A percentile compares a stretch with the other conserved stretches of the same genome.
phyloP scores from a whole-genome alignment of 495 filamentous ascomycete species.

The Daldinia concentrica region DNA sequence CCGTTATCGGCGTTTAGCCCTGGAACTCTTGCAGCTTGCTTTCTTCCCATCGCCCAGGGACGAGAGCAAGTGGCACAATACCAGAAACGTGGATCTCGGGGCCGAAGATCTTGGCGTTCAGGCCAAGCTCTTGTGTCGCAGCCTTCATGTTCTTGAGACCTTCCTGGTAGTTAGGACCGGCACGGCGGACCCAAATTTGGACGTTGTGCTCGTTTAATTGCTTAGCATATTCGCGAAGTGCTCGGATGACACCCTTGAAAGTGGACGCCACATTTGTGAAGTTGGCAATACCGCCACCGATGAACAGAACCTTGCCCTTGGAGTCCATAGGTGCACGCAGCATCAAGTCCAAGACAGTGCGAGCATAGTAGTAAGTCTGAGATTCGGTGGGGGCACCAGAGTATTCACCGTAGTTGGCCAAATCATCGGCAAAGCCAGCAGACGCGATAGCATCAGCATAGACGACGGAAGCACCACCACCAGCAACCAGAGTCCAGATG shows the following conservation, averaged over 20 bases:
- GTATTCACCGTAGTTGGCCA: constrained; percentile 99
- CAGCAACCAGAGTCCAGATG: constrained; percentile 97
- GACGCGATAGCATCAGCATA: constrained; percentile 99
- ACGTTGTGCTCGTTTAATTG: constrained; percentile 94
- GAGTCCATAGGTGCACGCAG: constrained; percentile 85
- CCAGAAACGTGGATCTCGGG: constrained; percentile 90
- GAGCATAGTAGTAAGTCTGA: constrained; percentile 97
- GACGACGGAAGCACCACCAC: constrained; percentile 99
- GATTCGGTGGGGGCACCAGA: constrained; percentile 97
- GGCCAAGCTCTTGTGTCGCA: constrained; percentile 88
- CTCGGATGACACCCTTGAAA: constrained; percentile 99
- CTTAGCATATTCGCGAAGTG: constrained; percentile 88
- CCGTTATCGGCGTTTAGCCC: constrained; percentile 47
- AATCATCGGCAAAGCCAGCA: constrained; percentile 91
- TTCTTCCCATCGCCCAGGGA: constrained; percentile 64
- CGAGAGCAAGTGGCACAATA: constrained; percentile 70
- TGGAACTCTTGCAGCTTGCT: constrained; percentile 64
- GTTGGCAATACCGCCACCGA: constrained; percentile 99
- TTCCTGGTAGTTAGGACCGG: constrained; percentile 99
- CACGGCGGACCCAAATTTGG: constrained; percentile 99
- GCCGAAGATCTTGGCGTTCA: constrained; percentile 96
- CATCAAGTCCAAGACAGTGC: constrained; percentile 97
- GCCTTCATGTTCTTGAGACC: constrained; percentile 99
- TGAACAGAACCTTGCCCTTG: constrained; percentile 98
- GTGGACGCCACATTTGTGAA: constrained; percentile 97